Percentiles rank a stretch among this genome's conserved stretches.
Evolutionary conservation across 371 early-diverging fungal genomes (phyloP).

Genomic region (Mucor saturninus): DNA sequence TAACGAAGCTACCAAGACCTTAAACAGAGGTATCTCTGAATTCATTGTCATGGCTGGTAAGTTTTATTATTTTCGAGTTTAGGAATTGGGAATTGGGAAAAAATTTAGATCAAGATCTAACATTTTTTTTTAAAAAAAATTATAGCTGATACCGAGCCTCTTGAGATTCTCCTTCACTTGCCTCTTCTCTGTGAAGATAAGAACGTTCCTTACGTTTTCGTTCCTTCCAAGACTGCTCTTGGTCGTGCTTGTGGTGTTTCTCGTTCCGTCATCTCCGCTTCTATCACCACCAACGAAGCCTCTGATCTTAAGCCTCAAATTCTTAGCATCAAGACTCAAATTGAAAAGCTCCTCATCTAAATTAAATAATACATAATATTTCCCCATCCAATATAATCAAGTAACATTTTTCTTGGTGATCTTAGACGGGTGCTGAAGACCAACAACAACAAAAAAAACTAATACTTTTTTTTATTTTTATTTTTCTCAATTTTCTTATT

Average conservation of each 20-base stretch:
- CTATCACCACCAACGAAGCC: slow-evolving; percentile 96
- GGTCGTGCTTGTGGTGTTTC: slow-evolving; percentile 99
- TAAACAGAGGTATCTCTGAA: slow-evolving; percentile 99
- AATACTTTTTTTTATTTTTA: slow-evolving; percentile 3
- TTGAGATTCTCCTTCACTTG: slow-evolving; percentile 97
- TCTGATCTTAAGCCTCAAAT: slow-evolving; percentile 95
- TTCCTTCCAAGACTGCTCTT: slow-evolving; percentile 95
- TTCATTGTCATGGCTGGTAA: slow-evolving; percentile 96
- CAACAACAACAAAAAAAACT: neutral
- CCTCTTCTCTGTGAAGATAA: slow-evolving; percentile 99
- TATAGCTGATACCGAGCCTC: slow-evolving; percentile 94
- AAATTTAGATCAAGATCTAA: neutral
- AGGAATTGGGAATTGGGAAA: neutral
- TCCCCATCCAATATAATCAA: slow-evolving; percentile 3
- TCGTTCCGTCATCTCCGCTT: slow-evolving; percentile 92
- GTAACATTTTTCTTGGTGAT: slow-evolving; percentile 42
- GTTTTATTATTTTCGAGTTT: slow-evolving; percentile 12
- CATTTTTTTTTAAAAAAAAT: slow-evolving; percentile 4
- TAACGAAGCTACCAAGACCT: slow-evolving; percentile 99
- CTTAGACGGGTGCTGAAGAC: slow-evolving; percentile 45
- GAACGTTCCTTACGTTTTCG: slow-evolving; percentile 98
- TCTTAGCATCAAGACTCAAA: slow-evolving; percentile 86
- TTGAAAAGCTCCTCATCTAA: slow-evolving; percentile 92
- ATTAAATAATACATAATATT: slow-evolving; percentile 12
- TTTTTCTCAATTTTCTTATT: slow-evolving; percentile 4